Conservation (phyloP, 305 asterid genomes). For the Solanum chacoense region DNA sequence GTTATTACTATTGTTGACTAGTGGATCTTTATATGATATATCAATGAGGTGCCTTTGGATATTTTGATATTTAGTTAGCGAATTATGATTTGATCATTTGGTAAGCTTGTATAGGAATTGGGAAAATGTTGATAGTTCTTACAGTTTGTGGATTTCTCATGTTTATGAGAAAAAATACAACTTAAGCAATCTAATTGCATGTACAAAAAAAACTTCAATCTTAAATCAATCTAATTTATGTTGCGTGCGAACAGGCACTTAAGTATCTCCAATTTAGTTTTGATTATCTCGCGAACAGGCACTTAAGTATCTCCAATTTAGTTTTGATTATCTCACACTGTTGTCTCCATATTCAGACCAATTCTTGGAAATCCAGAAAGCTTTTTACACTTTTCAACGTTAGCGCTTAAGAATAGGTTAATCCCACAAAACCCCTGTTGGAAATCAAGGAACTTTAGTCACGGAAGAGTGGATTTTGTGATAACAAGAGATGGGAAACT, state of each 20-base stretch:
- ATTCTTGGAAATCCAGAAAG: background rate
- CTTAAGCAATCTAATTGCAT: background rate
- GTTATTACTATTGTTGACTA: background rate
- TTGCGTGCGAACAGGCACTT: background rate
- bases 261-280: background rate
- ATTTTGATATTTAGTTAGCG: background rate
- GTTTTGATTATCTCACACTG: background rate
- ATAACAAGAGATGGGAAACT: slow-evolving; percentile 55
- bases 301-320: background rate
- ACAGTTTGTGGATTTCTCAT: background rate
- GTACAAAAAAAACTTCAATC: background rate
- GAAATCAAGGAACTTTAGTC: background rate
- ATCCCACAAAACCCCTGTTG: background rate
- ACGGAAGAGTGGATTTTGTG: background rate
- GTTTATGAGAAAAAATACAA: background rate
- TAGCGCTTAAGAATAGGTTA: background rate
- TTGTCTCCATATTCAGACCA: background rate
- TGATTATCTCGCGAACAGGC: background rate
- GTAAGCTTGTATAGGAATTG: background rate
- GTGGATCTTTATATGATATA: background rate
- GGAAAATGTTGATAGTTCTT: background rate
- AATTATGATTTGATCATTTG: background rate
- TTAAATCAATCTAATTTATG: background rate
- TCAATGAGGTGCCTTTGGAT: background rate
- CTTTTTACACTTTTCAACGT: background rate